Evolutionary conservation across 129 eudicot genomes (phyloP).

Genomic region (Saussurea involucrata): DNA sequence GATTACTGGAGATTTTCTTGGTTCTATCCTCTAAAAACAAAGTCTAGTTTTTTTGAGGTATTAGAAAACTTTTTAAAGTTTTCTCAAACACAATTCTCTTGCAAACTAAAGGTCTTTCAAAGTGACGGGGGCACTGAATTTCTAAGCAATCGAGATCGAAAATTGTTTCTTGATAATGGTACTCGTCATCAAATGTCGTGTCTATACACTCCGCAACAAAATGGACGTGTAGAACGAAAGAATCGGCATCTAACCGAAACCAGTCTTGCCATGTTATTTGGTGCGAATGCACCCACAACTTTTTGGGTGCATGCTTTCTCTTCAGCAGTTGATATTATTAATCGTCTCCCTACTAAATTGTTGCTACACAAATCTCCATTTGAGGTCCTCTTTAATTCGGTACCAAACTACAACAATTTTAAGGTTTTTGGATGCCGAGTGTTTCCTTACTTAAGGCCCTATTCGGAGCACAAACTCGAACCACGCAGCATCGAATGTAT

Average conservation of each 20-base stretch:
- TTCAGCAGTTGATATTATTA: neutral
- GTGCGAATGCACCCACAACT: neutral
- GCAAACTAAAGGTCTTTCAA: neutral
- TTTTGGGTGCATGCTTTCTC: neutral
- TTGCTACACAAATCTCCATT: neutral
- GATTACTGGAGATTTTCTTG: neutral
- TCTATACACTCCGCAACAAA: neutral
- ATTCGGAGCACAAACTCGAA: neutral
- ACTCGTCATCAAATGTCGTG: neutral
- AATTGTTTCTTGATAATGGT: neutral
- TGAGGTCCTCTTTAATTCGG: neutral
- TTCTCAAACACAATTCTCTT: neutral
- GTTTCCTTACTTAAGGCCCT: neutral
- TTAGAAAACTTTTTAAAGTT: neutral
- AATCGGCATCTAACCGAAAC: neutral
- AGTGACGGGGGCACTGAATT: conserved; percentile 16
- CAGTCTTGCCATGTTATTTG: neutral
- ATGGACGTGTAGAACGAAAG: neutral
- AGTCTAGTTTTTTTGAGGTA: neutral
- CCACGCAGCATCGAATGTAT: neutral
- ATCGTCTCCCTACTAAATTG: neutral
- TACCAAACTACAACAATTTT: neutral
- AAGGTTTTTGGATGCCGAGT: neutral
- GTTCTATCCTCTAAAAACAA: neutral
- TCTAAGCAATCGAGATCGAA: neutral